phyloP scores from a whole-genome alignment of 805 yeast genomes.

The Wickerhamomyces rabaulensis region DNA sequence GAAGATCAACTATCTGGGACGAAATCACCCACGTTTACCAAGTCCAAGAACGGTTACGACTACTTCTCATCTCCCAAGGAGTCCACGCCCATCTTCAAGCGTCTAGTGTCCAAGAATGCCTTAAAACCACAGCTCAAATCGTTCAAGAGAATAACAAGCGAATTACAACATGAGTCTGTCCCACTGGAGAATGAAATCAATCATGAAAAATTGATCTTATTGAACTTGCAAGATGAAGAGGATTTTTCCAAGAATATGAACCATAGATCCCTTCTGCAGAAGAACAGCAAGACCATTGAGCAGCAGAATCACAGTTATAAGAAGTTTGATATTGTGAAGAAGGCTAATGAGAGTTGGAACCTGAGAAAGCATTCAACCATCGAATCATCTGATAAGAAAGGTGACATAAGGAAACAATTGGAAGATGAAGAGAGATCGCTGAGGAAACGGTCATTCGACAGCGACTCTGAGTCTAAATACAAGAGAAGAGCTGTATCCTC shows the following conservation, averaged over 20 bases:
- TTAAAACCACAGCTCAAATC: constrained; percentile 25
- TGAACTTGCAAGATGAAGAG: constrained; percentile 21
- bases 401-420: constrained; percentile 1
- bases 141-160: constrained; percentile 19
- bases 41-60: constrained; percentile 1
- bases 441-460: constrained; percentile 21
- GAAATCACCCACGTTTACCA: constrained; percentile 8
- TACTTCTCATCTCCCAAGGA: constrained; percentile 15
- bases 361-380: constrained; percentile 12
- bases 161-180: constrained; percentile 20
- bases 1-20: constrained; percentile 6
- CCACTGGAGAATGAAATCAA: constrained; percentile 23
- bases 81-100: constrained; percentile 23
- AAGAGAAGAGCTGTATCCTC: constrained; percentile 26
- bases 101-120: constrained; percentile 18
- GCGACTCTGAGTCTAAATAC: constrained; percentile 5
- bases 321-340: constrained; percentile 23
- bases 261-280: constrained; percentile 2
- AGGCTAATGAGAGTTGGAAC: constrained; percentile 26
- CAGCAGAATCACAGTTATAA: constrained; percentile 6
- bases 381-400: constrained; percentile 1
- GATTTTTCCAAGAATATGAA: constrained; percentile 1
- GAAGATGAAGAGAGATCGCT: not conserved
- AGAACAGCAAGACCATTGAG: constrained; percentile 1
- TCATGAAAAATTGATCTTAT: constrained; percentile 23